Evolutionary conservation across 805 yeast genomes (phyloP).

Genomic region (Saccharomycopsis babjevae): DNA sequence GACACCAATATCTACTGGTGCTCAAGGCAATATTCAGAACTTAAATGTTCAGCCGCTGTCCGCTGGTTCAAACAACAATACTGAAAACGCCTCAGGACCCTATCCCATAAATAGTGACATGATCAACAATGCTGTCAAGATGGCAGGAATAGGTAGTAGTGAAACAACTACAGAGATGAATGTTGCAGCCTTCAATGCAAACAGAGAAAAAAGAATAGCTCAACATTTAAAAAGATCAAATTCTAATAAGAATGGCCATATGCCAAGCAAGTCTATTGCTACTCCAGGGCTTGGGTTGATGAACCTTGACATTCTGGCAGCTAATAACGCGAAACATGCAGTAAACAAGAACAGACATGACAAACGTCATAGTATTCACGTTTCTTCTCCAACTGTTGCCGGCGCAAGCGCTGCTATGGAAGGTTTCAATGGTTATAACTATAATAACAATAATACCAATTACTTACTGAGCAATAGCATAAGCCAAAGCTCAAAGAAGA

Average conservation of each 20-base stretch:
- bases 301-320: background rate
- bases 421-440: background rate
- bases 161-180: background rate
- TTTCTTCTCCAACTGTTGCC: background rate
- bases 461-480: background rate
- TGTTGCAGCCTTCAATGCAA: background rate
- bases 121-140: background rate
- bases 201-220: background rate
- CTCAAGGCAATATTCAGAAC: background rate
- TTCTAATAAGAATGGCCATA: background rate
- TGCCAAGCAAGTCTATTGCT: background rate
- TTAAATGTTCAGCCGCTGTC: background rate
- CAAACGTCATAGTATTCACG: constrained; percentile 1
- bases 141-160: background rate
- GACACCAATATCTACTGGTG: background rate
- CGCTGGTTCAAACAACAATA: background rate
- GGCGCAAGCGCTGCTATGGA: background rate
- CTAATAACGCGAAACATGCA: background rate
- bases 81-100: background rate
- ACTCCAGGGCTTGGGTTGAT: background rate
- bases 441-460: background rate
- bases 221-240: background rate
- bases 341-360: background rate
- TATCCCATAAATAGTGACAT: background rate
- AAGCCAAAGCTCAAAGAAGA: background rate